Evolutionary conservation across 306 rosid genomes (phyloP).

Genomic region (Lablab purpureus): DNA sequence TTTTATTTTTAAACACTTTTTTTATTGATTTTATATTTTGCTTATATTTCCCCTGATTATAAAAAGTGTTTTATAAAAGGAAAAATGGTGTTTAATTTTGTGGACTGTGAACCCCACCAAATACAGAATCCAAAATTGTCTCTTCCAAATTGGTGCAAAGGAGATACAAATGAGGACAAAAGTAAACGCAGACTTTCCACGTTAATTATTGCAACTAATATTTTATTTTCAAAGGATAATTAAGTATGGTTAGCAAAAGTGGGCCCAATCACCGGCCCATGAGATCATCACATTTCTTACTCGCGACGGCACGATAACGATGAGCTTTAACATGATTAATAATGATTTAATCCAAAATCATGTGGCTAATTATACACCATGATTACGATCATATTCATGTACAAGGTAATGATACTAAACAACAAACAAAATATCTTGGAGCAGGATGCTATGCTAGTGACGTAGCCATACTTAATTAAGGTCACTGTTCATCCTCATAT

Average conservation of each 20-base stretch:
- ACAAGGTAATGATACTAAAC: slow-evolving; percentile 5
- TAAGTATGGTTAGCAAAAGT: slow-evolving; percentile 32
- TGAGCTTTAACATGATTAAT: slow-evolving; percentile 32
- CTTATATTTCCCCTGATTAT: background rate
- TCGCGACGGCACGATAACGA: slow-evolving; percentile 65
- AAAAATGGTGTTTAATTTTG: background rate
- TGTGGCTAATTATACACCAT: slow-evolving; percentile 20
- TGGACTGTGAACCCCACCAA: slow-evolving; percentile 6
- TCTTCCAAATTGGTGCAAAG: background rate
- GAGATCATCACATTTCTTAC: slow-evolving; percentile 56
- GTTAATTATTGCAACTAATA: slow-evolving; percentile 41
- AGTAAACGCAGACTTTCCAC: slow-evolving; percentile 37
- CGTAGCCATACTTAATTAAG: background rate
- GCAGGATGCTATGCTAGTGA: slow-evolving; percentile 24
- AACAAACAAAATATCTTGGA: slow-evolving; percentile 41
- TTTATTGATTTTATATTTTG: background rate
- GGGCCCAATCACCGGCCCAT: slow-evolving; percentile 65
- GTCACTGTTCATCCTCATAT: slow-evolving; percentile 12
- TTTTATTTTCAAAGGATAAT: slow-evolving; percentile 29
- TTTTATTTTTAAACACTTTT: background rate
- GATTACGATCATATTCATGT: slow-evolving; percentile 27
- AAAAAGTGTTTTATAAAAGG: background rate
- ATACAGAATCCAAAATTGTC: slow-evolving; percentile 25
- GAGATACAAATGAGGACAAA: slow-evolving; percentile 35
- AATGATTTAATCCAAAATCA: slow-evolving; percentile 37